phyloP scores from a whole-genome alignment of 768 basidiomycete genomes.

The Xerocomus brunneocitrinus region DNA sequence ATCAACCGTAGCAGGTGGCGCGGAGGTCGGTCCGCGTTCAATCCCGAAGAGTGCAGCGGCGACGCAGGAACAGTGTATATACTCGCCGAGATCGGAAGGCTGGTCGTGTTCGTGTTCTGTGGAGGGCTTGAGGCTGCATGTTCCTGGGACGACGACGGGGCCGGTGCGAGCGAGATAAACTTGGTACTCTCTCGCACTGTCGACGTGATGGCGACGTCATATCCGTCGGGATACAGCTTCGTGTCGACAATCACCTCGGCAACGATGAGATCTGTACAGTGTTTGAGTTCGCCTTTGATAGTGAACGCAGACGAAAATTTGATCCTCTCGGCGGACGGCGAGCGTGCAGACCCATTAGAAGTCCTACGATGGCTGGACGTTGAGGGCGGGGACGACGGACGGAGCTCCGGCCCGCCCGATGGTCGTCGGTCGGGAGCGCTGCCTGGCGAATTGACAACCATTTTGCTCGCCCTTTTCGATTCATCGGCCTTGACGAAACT shows the following conservation, averaged over 20 bases:
- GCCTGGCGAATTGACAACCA: conserved; percentile 25
- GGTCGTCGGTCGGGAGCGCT: conserved; percentile 17
- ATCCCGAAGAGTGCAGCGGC: conserved; percentile 69
- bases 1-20: conserved; percentile 76
- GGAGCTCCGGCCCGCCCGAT: conserved; percentile 9
- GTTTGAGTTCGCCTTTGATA: conserved; percentile 54
- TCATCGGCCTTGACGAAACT: conserved; percentile 29
- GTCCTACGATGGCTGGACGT: conserved; percentile 13
- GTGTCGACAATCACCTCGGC: conserved; percentile 79
- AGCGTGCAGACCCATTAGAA: conserved; percentile 27
- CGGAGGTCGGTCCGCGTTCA: conserved; percentile 47
- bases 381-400: conserved; percentile 29
- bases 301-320: conserved; percentile 53
- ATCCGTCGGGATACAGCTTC: conserved; percentile 76
- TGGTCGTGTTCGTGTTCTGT: conserved; percentile 4
- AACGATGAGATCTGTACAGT: conserved; percentile 66
- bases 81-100: conserved; percentile 52
- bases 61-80: conserved; percentile 80
- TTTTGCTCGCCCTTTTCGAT: conserved; percentile 37
- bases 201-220: conserved; percentile 48
- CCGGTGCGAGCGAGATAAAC: conserved; percentile 33
- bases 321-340: conserved; percentile 32
- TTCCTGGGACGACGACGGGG: conserved; percentile 1
- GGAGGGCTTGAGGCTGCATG: not conserved
- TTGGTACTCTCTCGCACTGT: conserved; percentile 36